A percentile compares a stretch with the other conserved stretches of the same genome.
Evolutionary conservation across 768 basidiomycete genomes (phyloP).

Genomic region (Rhodotorula graminis): DNA sequence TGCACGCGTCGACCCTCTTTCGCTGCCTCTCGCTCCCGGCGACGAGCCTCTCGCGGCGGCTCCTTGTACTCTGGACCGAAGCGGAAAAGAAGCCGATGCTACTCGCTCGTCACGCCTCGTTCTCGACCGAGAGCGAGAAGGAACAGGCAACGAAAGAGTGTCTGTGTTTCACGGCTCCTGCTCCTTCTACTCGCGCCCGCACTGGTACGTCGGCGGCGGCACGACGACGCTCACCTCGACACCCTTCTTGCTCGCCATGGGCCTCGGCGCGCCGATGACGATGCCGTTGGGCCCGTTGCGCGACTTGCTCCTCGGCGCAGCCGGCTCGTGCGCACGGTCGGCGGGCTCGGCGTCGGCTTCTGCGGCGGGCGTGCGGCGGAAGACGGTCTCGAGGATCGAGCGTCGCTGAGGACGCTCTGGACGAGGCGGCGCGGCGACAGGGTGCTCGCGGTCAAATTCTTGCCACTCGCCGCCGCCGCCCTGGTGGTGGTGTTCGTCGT

Average conservation of each 20-base stretch:
- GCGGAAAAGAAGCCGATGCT: too few relatives aligned
- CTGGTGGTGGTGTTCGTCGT: background rate
- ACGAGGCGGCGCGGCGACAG: background rate
- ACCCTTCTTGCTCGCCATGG: background rate
- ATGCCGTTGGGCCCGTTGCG: constrained; percentile 32
- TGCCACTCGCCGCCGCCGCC: background rate
- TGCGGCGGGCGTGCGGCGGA: background rate
- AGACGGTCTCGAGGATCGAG: background rate
- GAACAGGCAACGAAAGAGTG: background rate
- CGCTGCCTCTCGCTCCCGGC: too few relatives aligned
- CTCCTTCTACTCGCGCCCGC: background rate
- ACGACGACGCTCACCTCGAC: background rate
- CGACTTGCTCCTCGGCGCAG: background rate
- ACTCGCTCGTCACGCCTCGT: too few relatives aligned
- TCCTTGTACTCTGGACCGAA: too few relatives aligned
- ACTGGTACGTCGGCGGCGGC: constrained; percentile 10
- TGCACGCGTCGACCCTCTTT: too few relatives aligned
- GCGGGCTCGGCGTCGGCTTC: background rate
- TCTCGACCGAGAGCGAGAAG: too few relatives aligned
- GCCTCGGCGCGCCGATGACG: constrained; percentile 21
- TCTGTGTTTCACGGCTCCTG: background rate
- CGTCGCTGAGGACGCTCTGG: background rate
- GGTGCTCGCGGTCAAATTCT: background rate
- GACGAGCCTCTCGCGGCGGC: too few relatives aligned
- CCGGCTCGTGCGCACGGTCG: background rate